Percentiles rank a stretch among this genome's conserved stretches.
phyloP scores from a whole-genome alignment of 257 asterid genomes.

The Penstemon barbatus region DNA sequence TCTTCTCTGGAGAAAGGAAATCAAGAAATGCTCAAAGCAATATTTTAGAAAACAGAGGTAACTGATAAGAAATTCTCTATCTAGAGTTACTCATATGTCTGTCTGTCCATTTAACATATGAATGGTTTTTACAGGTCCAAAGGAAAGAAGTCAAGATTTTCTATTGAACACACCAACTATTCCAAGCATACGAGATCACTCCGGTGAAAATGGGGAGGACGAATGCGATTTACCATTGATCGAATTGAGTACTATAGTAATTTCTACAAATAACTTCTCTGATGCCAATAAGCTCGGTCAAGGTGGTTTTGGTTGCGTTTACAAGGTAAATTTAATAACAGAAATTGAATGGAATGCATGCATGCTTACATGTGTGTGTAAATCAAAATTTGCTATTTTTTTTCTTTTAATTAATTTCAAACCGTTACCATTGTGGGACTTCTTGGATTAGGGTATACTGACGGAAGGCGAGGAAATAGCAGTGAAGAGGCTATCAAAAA shows the following conservation, averaged over 20 bases:
- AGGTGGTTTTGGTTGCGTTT: slow-evolving; percentile 90
- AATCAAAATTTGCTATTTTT: not conserved
- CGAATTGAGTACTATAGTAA: slow-evolving; percentile 47
- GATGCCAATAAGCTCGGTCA: slow-evolving; percentile 68
- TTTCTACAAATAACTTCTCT: slow-evolving; percentile 63
- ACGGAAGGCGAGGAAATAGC: slow-evolving; percentile 27
- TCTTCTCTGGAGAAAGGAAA: too few species aligned
- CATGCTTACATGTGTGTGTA: not conserved
- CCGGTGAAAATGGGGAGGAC: slow-evolving; percentile 50
- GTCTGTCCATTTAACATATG: slow-evolving; percentile 6
- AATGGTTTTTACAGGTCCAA: slow-evolving; percentile 38
- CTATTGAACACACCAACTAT: slow-evolving; percentile 45
- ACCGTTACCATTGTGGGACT: too few species aligned
- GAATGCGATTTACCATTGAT: slow-evolving; percentile 72
- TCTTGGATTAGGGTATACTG: slow-evolving; percentile 25
- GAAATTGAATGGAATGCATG: not conserved
- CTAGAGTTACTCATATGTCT: not conserved
- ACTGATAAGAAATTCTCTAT: too few species aligned
- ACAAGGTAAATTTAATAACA: slow-evolving; percentile 51
- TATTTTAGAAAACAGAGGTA: too few species aligned
- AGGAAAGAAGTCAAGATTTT: slow-evolving; percentile 68
- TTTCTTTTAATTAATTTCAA: too few species aligned
- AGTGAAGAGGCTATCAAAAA: slow-evolving; percentile 35
- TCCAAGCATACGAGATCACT: slow-evolving; percentile 52
- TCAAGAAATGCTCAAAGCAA: too few species aligned